Evolutionary conservation across 83 land plant species (phyloP).

Genomic region (Diphasiastrum complanatum): DNA sequence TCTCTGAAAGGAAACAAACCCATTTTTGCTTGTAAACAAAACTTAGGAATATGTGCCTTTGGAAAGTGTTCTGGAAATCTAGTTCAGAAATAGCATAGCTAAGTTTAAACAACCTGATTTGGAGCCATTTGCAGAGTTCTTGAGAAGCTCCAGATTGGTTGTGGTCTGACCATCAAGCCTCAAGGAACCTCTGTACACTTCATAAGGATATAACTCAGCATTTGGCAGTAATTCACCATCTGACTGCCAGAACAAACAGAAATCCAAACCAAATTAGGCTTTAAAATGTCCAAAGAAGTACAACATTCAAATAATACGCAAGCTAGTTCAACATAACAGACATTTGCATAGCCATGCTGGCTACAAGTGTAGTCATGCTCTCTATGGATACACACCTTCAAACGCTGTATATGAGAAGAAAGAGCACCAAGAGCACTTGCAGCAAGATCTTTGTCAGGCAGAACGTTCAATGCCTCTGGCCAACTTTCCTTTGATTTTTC

Average conservation of each 20-base stretch:
- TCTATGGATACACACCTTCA: too few species aligned
- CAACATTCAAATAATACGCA: too few species aligned
- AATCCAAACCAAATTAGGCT: not conserved
- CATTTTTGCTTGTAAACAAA: too few species aligned
- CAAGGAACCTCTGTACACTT: constrained; percentile 66
- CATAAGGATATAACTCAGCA: constrained; percentile 62
- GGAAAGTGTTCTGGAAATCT: too few species aligned
- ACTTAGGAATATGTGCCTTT: too few species aligned
- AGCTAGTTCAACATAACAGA: too few species aligned
- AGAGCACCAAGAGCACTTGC: constrained; percentile 73
- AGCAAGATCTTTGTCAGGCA: constrained; percentile 35
- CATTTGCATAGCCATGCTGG: too few species aligned
- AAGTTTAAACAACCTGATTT: too few species aligned
- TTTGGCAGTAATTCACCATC: constrained; percentile 50
- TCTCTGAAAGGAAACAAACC: too few species aligned
- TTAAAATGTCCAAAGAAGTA: not conserved
- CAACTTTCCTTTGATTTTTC: constrained; percentile 10
- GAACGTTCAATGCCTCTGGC: constrained; percentile 34
- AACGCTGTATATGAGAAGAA: constrained; percentile 51
- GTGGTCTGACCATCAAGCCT: constrained; percentile 86
- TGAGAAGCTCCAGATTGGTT: constrained; percentile 80
- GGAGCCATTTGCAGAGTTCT: constrained; percentile 76
- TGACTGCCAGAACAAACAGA: constrained; percentile 34
- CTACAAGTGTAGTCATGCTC: too few species aligned
- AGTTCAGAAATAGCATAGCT: too few species aligned